Evolutionary conservation across 257 asterid genomes (phyloP), one percentile per base, ranked within the genome.

Genomic region (Cinchona pubescens): DNA sequence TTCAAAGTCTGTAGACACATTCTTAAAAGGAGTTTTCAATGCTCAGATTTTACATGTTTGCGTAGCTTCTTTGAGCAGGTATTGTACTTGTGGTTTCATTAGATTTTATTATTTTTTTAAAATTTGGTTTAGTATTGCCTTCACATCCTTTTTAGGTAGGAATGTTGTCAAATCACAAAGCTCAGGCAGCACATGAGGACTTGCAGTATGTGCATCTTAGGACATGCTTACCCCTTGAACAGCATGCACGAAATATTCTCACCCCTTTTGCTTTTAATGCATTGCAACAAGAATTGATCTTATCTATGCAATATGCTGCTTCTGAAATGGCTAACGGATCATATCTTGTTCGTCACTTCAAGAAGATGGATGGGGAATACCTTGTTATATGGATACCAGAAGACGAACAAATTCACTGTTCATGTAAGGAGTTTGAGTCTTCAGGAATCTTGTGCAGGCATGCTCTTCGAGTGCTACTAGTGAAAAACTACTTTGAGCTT

Each of bases 401-500:
- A 83, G 88, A 84, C 14, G 95, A 86, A 78, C 90, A 87, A 77
- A 86, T 88, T 59, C 87, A 86, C 76, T 90, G 96, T 79, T 86
- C 90, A 40, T 90, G 91, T 81, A 88, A 86, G 83, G 89, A 85
- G 72, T 90, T 88, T 74, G 96, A 90, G 86, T 80, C 93, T 23
- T 79, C 87, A 4, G 91, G 96, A 67, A 84, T 79, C 79, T 81
- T 90, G 76, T 90, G 96, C 82, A 83, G 91, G 85, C 96, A 90
- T 79, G 96, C 91, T 49, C 83, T 87, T 73, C 86, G 96, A 12
- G 89, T 90, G 32, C 82, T 90, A 64, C 58, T 87, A 30, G 62
- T 82, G 73, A 87, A 88, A 83, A 90, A 88, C 84, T 87, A 85
- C 81, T 90, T 90, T 75, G 90, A 87, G 64, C 83, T 90, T 74